phyloP scores from a whole-genome alignment of 1,284 basidiomycete genomes.

The Abortiporus biennis region DNA sequence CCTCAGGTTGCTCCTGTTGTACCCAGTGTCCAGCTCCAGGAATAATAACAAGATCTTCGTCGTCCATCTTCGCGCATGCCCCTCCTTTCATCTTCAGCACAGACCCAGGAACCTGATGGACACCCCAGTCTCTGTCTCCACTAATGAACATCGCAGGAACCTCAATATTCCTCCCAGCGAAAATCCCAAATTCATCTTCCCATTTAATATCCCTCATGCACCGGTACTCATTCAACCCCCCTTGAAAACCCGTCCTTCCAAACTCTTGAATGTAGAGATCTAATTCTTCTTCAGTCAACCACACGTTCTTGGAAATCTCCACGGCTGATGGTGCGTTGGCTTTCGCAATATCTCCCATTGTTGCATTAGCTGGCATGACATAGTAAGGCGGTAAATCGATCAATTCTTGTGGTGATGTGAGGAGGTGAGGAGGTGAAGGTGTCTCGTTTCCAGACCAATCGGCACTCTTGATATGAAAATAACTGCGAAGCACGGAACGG shows the following conservation, averaged over 20 bases:
- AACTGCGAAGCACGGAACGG: conserved; percentile 45
- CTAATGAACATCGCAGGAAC: conserved; percentile 49
- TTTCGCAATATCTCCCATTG: conserved; percentile 44
- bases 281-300: conserved; percentile 46
- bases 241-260: conserved; percentile 52
- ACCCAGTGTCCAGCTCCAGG: conserved; percentile 57
- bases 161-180: conserved; percentile 32
- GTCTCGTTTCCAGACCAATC: conserved; percentile 40
- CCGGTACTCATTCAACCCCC: conserved; percentile 52
- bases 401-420: conserved; percentile 31
- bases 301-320: conserved; percentile 27
- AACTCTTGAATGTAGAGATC: conserved; percentile 45
- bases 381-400: conserved; percentile 54
- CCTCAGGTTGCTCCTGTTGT: conserved; percentile 34
- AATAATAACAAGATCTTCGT: conserved; percentile 42
- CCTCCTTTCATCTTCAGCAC: conserved; percentile 34
- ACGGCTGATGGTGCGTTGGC: conserved; percentile 19
- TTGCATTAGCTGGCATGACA: conserved; percentile 46
- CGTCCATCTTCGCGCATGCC: conserved; percentile 21
- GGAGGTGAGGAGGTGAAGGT: conserved; percentile 33
- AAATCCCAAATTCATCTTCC: conserved; percentile 12
- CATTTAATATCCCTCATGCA: conserved; percentile 16
- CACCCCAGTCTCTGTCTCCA: conserved; percentile 52
- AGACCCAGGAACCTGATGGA: conserved; percentile 44
- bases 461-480: conserved; percentile 56